Base-by-base conservation (phyloP, 306 rosid genomes). In the Geum urbanum region DNA sequence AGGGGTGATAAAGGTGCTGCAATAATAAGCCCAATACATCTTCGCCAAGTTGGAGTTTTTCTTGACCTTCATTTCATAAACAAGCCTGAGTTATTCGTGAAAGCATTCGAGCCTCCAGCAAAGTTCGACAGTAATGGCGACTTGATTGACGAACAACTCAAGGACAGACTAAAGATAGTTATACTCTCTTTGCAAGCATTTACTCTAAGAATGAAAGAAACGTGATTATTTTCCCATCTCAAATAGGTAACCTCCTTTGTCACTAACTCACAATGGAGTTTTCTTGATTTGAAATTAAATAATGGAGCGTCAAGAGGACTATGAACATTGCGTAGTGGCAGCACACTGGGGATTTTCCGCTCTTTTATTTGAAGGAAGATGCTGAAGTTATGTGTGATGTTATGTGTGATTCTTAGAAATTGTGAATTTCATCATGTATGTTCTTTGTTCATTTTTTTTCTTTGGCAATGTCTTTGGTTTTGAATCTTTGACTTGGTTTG, bases 31-130 rank as follows among this genome's bases (percentile, higher is more conserved):
- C 16, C 98, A 92, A 9, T 86, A 84, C 98, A 90, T 82, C 96
- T 92, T 66, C 97, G 98, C 22, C 98, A 90, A 62, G 80, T 83
- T 5, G 98, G 98, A 10, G 89, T 92, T 11, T 92, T 63, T 52
- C 65, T 92, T 20, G 97, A 92, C 70, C 87, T 92, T 63, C 98
- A 90, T 83, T 92, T 90, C 89, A 90, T 92, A 55, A 90, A 92
- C 74, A 92, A 90, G 67, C 98, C 98, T 1, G 97, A 92, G 82
- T 85, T 85, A 66, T 85, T 81, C 80, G 59, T 90, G 64, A 76
- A 84, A 0, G 98, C 83, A 4, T 80, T 84, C 61, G 83, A 88
- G 67, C 89, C 91, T 58, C 97, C 97, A 0, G 71, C 80, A 11
- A 90, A 90, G 86, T 92, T 92, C 39, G 88, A 85, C 76, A 4